Percentiles rank a stretch among this genome's conserved stretches.
Conservation (phyloP, 225 moss, liverwort and hornwort genomes). For the Pseudoscleropodium purum region DNA sequence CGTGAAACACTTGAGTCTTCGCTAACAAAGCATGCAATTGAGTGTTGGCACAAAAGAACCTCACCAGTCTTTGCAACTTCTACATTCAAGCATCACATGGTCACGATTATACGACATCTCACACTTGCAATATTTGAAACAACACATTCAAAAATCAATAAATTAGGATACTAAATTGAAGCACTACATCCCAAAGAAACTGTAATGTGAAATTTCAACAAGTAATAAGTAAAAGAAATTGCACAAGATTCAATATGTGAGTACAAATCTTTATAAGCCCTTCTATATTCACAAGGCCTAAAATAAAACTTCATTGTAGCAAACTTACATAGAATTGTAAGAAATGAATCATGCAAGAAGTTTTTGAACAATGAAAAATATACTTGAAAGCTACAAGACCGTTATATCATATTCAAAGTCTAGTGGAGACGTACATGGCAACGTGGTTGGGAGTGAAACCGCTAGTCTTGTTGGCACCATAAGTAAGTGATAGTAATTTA, state of each 20-base stretch:
- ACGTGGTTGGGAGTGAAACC: conserved; percentile 91
- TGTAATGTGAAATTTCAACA: fast-evolving
- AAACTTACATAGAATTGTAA: not conserved
- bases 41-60: not conserved
- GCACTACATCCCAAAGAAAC: not conserved
- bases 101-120: conserved; percentile 89
- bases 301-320: not conserved
- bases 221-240: not conserved
- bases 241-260: not conserved
- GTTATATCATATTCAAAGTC: too few species aligned
- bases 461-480: not conserved
- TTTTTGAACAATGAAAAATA: not conserved
- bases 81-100: conserved; percentile 81
- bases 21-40: not conserved
- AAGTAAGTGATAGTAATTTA: not conserved
- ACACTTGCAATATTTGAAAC: conserved; percentile 60
- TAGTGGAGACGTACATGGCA: conserved; percentile 48
- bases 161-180: not conserved
- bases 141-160: not conserved
- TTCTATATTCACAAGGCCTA: not conserved
- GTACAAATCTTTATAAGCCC: too few species aligned
- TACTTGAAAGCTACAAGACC: not conserved
- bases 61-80: conserved; percentile 76
- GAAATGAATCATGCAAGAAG: not conserved
- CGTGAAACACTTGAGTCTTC: not conserved